Evolutionary conservation across 805 yeast species (phyloP).

Genomic region (Myxozyma mucilagina): DNA sequence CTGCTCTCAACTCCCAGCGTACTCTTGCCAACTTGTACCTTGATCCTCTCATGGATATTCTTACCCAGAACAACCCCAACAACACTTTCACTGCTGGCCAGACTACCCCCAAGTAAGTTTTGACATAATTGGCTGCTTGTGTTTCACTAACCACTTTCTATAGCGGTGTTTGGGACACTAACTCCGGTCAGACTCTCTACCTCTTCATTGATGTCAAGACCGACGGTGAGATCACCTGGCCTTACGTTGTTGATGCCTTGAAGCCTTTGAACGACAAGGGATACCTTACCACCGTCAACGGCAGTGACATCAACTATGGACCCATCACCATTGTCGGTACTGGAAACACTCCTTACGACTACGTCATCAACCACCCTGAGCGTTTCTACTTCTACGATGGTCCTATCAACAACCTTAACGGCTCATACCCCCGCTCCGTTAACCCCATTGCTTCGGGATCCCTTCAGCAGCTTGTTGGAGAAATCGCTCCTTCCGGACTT

Average conservation of each 20-base stretch:
- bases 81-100: slow-evolving; percentile 27
- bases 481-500: slow-evolving; percentile 40
- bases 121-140: neutral
- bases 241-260: slow-evolving; percentile 48
- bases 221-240: slow-evolving; percentile 48
- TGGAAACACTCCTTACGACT: slow-evolving; percentile 59
- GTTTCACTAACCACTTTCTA: neutral
- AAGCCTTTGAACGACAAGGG: slow-evolving; percentile 50
- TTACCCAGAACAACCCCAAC: slow-evolving; percentile 50
- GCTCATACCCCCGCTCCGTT: slow-evolving; percentile 34
- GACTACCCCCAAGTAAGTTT: slow-evolving; percentile 21
- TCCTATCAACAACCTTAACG: slow-evolving; percentile 42
- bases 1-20: slow-evolving; percentile 47
- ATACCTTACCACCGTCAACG: slow-evolving; percentile 54
- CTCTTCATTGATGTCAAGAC: slow-evolving; percentile 65
- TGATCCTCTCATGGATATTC: slow-evolving; percentile 51
- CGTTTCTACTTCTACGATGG: slow-evolving; percentile 56
- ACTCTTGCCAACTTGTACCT: slow-evolving; percentile 56
- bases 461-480: slow-evolving; percentile 35
- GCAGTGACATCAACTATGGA: slow-evolving; percentile 45
- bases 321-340: slow-evolving; percentile 66
- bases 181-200: slow-evolving; percentile 54
- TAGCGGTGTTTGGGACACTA: slow-evolving; percentile 47
- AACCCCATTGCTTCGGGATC: slow-evolving; percentile 45
- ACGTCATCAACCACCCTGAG: slow-evolving; percentile 35